These are phyloP conservation scores for Apophysomyces ossiformis DNA, from an alignment of 371 early-diverging fungal genomes.

Conservation along the genomic window DNA sequence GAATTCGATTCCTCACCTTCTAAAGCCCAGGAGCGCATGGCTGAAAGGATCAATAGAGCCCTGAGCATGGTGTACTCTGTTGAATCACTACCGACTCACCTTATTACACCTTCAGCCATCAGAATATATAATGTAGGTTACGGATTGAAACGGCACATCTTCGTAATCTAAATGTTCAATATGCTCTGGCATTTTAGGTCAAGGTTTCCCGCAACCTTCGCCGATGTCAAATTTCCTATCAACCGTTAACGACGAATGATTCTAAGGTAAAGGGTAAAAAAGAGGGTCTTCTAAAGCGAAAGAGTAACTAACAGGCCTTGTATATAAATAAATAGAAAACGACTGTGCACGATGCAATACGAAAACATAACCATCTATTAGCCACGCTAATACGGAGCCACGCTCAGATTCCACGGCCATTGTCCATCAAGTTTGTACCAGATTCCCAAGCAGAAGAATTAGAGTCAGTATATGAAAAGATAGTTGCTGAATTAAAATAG, in stretches of 20 bases:
- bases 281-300: not conserved
- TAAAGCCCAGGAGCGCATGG: slow-evolving; percentile 34
- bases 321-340: slow-evolving; percentile 32
- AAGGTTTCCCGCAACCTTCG: slow-evolving; percentile 42
- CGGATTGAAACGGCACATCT: no score
- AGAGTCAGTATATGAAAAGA: slow-evolving; percentile 33
- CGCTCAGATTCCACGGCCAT: slow-evolving; percentile 30
- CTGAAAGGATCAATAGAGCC: slow-evolving; percentile 41
- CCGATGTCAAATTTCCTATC: slow-evolving; percentile 42
- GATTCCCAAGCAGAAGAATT: slow-evolving; percentile 36
- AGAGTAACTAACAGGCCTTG: not conserved
- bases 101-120: slow-evolving; percentile 29
- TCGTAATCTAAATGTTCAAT: not conserved
- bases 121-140: slow-evolving; percentile 20
- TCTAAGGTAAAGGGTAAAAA: slow-evolving; percentile 28
- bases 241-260: slow-evolving; percentile 26
- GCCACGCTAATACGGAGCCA: slow-evolving; percentile 29
- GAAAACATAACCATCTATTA: slow-evolving; percentile 27
- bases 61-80: slow-evolving; percentile 35
- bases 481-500: slow-evolving; percentile 26
- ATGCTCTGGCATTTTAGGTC: slow-evolving; percentile 14
- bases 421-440: slow-evolving; percentile 44
- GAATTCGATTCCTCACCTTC: slow-evolving; percentile 43
- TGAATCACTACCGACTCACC: slow-evolving; percentile 36
- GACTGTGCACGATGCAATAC: slow-evolving; percentile 19